Evolutionary conservation across 768 basidiomycete species (phyloP).

Genomic region (Suillus weaverae): DNA sequence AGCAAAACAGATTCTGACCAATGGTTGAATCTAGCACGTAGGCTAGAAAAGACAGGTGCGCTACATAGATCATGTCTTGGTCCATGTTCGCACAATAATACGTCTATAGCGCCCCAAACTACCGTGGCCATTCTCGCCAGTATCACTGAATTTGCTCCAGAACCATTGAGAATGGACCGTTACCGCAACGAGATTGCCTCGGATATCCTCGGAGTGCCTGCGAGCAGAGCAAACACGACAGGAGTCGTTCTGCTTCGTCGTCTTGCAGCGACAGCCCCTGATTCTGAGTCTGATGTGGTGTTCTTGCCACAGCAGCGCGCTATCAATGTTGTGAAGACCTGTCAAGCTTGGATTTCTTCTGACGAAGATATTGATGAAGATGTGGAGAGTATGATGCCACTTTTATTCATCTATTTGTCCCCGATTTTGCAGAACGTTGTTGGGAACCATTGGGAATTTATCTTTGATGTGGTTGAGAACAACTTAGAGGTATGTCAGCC

Average conservation of each 20-base stretch:
- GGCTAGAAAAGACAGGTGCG: constrained; percentile 62
- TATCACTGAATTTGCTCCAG: constrained; percentile 60
- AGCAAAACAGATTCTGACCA: constrained; percentile 66
- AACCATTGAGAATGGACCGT: constrained; percentile 71
- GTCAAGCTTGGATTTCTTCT: constrained; percentile 76
- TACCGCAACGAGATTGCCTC: constrained; percentile 91
- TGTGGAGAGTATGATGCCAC: constrained; percentile 74
- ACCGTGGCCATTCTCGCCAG: constrained; percentile 65
- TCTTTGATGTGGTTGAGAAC: constrained; percentile 86
- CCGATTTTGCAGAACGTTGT: constrained; percentile 86
- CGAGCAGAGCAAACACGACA: constrained; percentile 60
- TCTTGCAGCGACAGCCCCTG: constrained; percentile 72
- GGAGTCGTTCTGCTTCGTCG: constrained; percentile 71
- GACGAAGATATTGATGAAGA: constrained; percentile 72
- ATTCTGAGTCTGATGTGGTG: constrained; percentile 72
- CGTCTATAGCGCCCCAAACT: constrained; percentile 60
- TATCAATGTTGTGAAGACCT: constrained; percentile 82
- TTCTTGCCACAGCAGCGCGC: constrained; percentile 86
- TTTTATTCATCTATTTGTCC: constrained; percentile 71
- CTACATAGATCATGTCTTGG: constrained; percentile 4
- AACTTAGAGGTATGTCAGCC: constrained; percentile 72
- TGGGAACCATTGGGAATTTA: constrained; percentile 90
- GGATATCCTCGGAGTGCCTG: constrained; percentile 64
- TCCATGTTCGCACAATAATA: constrained; percentile 2
- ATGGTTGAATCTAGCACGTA: constrained; percentile 75